Evolutionary conservation across 768 basidiomycete genomes (phyloP).

Genomic region (Auricularia sp.): DNA sequence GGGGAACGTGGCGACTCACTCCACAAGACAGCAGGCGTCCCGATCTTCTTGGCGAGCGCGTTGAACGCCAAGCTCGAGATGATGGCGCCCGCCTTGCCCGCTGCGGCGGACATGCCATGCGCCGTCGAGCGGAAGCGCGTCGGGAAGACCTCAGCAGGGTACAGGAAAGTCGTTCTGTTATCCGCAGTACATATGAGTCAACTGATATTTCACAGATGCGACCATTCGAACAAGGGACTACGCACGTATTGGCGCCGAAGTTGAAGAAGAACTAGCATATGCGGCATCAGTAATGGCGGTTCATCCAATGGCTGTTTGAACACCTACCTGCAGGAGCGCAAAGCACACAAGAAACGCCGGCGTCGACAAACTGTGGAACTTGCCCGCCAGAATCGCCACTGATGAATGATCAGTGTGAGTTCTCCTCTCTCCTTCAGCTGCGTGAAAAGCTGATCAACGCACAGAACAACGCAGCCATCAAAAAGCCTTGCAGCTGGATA

Average conservation of each 20-base stretch:
- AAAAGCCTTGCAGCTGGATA: constrained; percentile 32
- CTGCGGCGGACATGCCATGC: constrained; percentile 35
- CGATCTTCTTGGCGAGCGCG: constrained; percentile 44
- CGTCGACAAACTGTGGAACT: constrained; percentile 3
- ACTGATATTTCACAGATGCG: too few relatives aligned
- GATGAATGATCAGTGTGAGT: constrained; percentile 20
- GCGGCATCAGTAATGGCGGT: constrained; percentile 28
- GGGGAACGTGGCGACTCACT: too few relatives aligned
- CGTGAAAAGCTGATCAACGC: constrained; percentile 10
- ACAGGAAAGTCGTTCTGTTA: constrained; percentile 28
- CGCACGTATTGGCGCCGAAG: constrained; percentile 30
- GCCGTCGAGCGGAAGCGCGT: constrained; percentile 35
- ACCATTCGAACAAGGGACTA: neutral
- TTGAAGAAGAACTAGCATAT: constrained; percentile 29
- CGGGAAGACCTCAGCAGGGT: constrained; percentile 36
- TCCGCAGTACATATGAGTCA: too few relatives aligned
- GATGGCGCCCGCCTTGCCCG: constrained; percentile 36
- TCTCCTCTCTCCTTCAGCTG: neutral
- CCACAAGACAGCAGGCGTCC: constrained; percentile 59
- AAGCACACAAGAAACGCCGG: constrained; percentile 29
- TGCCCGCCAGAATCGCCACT: constrained; percentile 38
- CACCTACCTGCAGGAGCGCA: neutral
- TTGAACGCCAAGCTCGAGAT: constrained; percentile 36
- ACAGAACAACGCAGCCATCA: constrained; percentile 60
- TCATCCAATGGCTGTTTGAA: constrained; percentile 14